Conservation (phyloP, 108 stramenopile species). For the Cyclotella baltica region DNA sequence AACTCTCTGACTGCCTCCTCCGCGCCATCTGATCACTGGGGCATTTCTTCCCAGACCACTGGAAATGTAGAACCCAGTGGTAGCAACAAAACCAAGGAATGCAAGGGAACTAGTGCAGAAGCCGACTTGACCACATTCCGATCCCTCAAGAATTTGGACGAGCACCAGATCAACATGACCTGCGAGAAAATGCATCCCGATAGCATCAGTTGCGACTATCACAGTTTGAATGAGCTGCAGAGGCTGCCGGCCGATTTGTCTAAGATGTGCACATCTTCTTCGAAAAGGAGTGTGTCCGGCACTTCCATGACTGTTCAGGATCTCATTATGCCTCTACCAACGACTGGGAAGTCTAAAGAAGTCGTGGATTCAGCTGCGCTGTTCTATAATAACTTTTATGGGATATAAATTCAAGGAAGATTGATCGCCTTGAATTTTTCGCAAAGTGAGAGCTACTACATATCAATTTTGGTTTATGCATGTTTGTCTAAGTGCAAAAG, state of each 20-base stretch:
- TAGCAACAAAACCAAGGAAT: neutral
- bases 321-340: neutral
- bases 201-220: neutral
- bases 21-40: neutral
- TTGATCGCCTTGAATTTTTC: no score
- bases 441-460: no score
- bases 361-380: neutral
- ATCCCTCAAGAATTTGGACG: neutral
- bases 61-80: neutral
- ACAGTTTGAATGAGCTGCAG: neutral
- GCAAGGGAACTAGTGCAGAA: neutral
- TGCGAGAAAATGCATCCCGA: neutral
- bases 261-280: neutral
- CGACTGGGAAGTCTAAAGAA: neutral
- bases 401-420: no score
- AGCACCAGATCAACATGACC: neutral
- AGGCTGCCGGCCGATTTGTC: neutral
- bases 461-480: no score
- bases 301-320: neutral
- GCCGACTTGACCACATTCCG: neutral
- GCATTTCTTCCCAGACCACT: neutral
- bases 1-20: neutral
- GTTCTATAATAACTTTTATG: neutral
- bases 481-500: no score
- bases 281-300: no score